Evolutionary conservation across 1,284 basidiomycete genomes (phyloP).

Genomic region (Cryptococcus sp.): DNA sequence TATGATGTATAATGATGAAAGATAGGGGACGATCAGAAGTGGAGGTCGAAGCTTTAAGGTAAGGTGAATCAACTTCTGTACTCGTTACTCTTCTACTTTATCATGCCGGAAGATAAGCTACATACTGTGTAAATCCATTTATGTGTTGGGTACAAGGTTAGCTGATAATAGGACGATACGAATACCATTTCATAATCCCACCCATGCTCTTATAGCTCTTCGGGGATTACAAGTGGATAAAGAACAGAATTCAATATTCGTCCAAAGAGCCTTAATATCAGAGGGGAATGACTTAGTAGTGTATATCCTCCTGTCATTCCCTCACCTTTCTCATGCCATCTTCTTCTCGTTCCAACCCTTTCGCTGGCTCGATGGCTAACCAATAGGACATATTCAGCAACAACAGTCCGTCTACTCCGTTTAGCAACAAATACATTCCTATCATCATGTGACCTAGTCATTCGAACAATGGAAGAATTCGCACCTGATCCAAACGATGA

Average conservation of each 20-base stretch:
- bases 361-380: too few relatives aligned
- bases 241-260: conserved; percentile 72
- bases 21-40: too few relatives aligned
- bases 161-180: conserved; percentile 57
- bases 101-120: conserved; percentile 3
- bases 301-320: conserved; percentile 52
- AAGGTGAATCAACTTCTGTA: neutral
- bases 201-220: conserved; percentile 72
- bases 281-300: conserved; percentile 65
- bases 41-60: conserved; percentile 1
- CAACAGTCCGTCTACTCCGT: conserved; percentile 76
- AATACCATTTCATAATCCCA: conserved; percentile 67
- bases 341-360: neutral
- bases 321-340: neutral
- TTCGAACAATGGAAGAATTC: conserved; percentile 75
- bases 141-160: neutral
- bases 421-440: conserved; percentile 76
- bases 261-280: conserved; percentile 63
- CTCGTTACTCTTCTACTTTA: neutral
- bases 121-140: conserved; percentile 26
- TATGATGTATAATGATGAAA: neutral
- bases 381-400: conserved; percentile 49
- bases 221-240: conserved; percentile 77
- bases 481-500: conserved; percentile 34
- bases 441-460: conserved; percentile 77